Evolutionary conservation across 352 stramenopile species (phyloP).

Genomic region (Pythium periplocum): DNA sequence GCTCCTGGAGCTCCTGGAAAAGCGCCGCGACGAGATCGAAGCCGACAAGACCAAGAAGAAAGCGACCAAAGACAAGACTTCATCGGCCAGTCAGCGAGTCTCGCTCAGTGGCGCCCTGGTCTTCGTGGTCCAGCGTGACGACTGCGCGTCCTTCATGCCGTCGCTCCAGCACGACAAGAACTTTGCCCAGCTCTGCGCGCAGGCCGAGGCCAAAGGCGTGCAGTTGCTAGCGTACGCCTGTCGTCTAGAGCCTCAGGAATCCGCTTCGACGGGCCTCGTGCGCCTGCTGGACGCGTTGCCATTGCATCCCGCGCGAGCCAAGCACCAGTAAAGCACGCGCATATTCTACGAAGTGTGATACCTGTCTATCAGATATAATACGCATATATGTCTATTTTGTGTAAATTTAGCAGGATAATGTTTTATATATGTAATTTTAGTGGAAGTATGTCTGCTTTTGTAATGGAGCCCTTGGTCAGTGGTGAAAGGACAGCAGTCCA

Average conservation of each 20-base stretch:
- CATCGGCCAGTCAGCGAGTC: background rate
- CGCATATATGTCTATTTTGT: no score
- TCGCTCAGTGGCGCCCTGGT: slow-evolving; percentile 49
- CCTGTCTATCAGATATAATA: no score
- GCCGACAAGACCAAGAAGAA: slow-evolving; percentile 13
- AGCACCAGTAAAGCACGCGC: no score
- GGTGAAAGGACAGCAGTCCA: slow-evolving; percentile 17
- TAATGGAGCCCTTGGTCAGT: background rate
- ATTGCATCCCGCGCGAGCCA: slow-evolving; percentile 11
- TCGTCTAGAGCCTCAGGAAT: slow-evolving; percentile 42
- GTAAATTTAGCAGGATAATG: no score
- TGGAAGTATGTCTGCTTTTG: slow-evolving; percentile 8
- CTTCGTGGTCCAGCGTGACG: slow-evolving; percentile 75
- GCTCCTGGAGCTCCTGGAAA: slow-evolving; percentile 52
- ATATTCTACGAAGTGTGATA: no score
- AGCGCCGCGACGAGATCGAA: slow-evolving; percentile 7
- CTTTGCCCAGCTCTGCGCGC: slow-evolving; percentile 56
- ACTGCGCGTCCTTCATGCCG: slow-evolving; percentile 66
- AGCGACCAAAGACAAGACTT: slow-evolving; percentile 3
- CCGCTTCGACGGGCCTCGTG: slow-evolving; percentile 23
- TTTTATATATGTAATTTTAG: background rate
- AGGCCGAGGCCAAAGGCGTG: slow-evolving; percentile 42
- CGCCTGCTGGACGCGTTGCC: slow-evolving; percentile 34
- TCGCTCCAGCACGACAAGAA: slow-evolving; percentile 55
- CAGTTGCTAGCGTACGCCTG: slow-evolving; percentile 60